Evolutionary conservation across 2,329 filamentous ascomycete species (phyloP).

Genomic region (Penicillium expansum): DNA sequence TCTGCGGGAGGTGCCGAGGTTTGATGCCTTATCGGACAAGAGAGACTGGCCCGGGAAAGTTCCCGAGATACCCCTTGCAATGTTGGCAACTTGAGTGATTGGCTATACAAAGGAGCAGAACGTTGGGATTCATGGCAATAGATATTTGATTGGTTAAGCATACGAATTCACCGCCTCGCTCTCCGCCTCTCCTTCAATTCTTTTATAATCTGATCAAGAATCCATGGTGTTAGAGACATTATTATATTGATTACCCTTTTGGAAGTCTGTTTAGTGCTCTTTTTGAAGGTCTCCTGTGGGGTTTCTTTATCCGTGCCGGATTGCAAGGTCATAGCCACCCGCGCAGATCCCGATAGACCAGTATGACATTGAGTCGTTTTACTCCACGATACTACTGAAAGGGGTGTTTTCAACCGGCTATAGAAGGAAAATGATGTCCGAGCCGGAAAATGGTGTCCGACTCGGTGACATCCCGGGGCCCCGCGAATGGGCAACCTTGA

Average conservation of each 20-base stretch:
- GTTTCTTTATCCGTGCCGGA: not conserved
- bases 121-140: not conserved
- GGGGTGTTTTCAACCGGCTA: not conserved
- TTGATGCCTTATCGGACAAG: not conserved
- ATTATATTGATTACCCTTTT: no score
- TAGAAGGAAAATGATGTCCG: constrained; percentile 5
- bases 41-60: not conserved
- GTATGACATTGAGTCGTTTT: not conserved
- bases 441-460: constrained; percentile 3
- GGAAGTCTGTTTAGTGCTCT: no score
- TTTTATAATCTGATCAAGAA: no score
- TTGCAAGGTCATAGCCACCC: not conserved
- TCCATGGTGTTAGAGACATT: no score
- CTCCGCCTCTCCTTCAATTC: not conserved
- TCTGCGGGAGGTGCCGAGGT: not conserved
- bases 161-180: not conserved
- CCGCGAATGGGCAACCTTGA: not conserved
- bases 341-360: not conserved
- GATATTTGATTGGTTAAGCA: not conserved
- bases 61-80: not conserved
- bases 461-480: not conserved
- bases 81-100: not conserved
- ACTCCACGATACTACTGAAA: not conserved
- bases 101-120: not conserved
- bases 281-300: not conserved